These are phyloP conservation scores for Calonectria hongkongensis DNA, from an alignment of 2,329 filamentous ascomycete genomes.

Conservation along the genomic window DNA sequence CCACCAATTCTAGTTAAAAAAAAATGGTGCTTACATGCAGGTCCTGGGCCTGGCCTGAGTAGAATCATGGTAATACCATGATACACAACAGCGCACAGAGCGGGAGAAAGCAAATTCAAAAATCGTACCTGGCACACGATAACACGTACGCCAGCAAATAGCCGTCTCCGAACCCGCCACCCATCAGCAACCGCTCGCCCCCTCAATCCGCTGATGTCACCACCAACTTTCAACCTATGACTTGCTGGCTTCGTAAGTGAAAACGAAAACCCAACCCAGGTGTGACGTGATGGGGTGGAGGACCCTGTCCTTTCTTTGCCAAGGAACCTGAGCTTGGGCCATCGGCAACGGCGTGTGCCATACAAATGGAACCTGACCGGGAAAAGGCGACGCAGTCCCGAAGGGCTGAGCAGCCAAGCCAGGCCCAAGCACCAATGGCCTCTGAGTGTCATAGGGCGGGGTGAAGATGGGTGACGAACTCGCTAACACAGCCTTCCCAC, in stretches of 20 bases:
- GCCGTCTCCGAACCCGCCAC: background rate
- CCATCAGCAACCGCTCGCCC: constrained; percentile 16
- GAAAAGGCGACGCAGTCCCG: constrained; percentile 25
- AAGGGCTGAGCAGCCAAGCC: constrained; percentile 35
- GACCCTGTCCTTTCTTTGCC: constrained; percentile 27
- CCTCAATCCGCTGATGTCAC: constrained; percentile 36
- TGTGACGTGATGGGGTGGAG: constrained; percentile 32
- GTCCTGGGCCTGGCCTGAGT: constrained; percentile 18
- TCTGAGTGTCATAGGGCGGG: constrained; percentile 2
- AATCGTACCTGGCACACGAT: background rate
- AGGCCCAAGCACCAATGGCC: constrained; percentile 20
- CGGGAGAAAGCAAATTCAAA: background rate
- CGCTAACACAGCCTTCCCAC: constrained; percentile 43
- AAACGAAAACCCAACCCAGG: constrained; percentile 16
- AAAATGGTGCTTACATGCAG: constrained; percentile 38
- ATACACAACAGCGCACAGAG: constrained; percentile 23
- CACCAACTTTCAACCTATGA: constrained; percentile 4
- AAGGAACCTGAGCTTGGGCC: constrained; percentile 25
- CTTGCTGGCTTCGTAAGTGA: constrained; percentile 29
- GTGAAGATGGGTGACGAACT: constrained; percentile 32
- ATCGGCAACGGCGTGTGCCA: constrained; percentile 33
- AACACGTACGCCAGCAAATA: background rate
- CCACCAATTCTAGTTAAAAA: constrained; percentile 18
- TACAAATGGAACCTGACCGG: constrained; percentile 26
- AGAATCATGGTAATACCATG: constrained; percentile 5